Conservation (phyloP, 1,284 basidiomycete genomes). For the Tranzscheliella williamsii region DNA sequence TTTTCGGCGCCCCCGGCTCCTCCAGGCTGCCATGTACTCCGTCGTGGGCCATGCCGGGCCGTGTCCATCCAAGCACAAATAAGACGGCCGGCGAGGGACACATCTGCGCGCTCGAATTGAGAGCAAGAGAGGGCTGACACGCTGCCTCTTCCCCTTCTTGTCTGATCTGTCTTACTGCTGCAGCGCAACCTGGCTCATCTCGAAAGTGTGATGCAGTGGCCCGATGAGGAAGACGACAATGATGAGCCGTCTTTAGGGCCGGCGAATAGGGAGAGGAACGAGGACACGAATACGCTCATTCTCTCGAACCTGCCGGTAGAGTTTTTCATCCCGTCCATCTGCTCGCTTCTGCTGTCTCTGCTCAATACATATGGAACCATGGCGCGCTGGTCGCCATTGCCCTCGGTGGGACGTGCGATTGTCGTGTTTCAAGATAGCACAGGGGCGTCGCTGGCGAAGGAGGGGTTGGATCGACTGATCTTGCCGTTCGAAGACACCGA, state of each 20-base stretch:
- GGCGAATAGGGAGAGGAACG: neutral
- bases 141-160: neutral
- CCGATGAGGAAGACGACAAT: slow-evolving; percentile 4
- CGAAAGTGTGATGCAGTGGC: slow-evolving; percentile 44
- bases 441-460: slow-evolving; percentile 44
- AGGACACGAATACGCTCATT: slow-evolving; percentile 49
- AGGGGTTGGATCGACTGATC: slow-evolving; percentile 42
- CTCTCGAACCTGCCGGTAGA: slow-evolving; percentile 49
- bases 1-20: too few species aligned
- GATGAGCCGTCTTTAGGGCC: neutral
- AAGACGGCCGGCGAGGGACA: too few species aligned
- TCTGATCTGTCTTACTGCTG: neutral
- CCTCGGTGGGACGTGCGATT: slow-evolving; percentile 45
- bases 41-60: too few species aligned
- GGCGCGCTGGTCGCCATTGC: slow-evolving; percentile 50
- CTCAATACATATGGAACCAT: slow-evolving; percentile 52
- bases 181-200: slow-evolving; percentile 41
- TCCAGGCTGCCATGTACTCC: too few species aligned
- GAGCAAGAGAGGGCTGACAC: slow-evolving; percentile 8
- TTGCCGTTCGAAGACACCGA: slow-evolving; percentile 46
- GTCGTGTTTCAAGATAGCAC: slow-evolving; percentile 44
- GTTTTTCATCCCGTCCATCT: slow-evolving; percentile 49
- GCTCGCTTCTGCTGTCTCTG: slow-evolving; percentile 43
- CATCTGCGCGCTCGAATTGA: too few species aligned
- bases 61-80: too few species aligned